A percentile compares a stretch with the other conserved stretches of the same genome.
Evolutionary conservation across 202 grass and related monocot species (phyloP).

Genomic region (Saccharum hybrid): DNA sequence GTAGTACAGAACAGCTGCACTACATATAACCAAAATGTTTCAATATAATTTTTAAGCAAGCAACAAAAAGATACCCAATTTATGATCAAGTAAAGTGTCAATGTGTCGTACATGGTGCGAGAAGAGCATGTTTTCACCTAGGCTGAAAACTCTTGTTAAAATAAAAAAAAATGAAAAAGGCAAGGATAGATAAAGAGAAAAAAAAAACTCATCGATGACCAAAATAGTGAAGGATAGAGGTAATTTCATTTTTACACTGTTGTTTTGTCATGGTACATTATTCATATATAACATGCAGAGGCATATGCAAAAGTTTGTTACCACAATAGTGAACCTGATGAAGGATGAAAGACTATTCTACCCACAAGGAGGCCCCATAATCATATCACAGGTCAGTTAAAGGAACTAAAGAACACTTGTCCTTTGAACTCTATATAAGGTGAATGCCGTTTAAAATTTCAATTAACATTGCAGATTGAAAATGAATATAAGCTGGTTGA

Average conservation of each 20-base stretch:
- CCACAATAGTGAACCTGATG: slow-evolving; percentile 86
- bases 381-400: slow-evolving; percentile 73
- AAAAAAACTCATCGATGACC: neutral
- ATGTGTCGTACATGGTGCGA: neutral
- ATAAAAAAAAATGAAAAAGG: neutral
- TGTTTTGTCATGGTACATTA: neutral
- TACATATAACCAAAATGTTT: neutral
- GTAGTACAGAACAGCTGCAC: neutral
- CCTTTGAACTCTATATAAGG: neutral
- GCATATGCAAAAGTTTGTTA: slow-evolving; percentile 86
- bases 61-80: neutral
- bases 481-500: slow-evolving; percentile 89
- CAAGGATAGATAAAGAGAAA: slow-evolving; percentile 6
- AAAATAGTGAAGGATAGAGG: neutral
- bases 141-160: slow-evolving; percentile 17
- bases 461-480: slow-evolving; percentile 66
- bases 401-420: neutral
- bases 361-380: slow-evolving; percentile 92
- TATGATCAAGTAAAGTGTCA: neutral
- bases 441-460: neutral
- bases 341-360: slow-evolving; percentile 84
- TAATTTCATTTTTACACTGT: neutral
- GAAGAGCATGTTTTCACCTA: slow-evolving; percentile 11
- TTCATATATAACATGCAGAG: slow-evolving; percentile 31
- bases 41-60: slow-evolving; percentile 18